Conservation (phyloP, 495 filamentous ascomycete species). For the Pseudomonodictys pantanalensis region DNA sequence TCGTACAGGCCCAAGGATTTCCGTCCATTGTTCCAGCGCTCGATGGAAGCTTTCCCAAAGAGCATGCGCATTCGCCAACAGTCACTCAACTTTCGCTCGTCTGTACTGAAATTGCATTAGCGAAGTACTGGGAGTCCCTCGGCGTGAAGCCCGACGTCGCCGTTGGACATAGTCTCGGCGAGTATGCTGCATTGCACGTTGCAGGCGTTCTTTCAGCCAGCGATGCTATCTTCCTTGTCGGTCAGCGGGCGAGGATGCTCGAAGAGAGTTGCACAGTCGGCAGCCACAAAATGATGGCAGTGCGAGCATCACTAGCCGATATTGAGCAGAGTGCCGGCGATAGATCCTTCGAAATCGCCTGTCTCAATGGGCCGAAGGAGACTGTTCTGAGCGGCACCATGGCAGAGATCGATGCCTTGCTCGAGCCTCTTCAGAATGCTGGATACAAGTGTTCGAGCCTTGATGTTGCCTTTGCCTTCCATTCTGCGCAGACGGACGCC, state of each 20-base stretch:
- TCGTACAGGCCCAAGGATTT: conserved; percentile 40
- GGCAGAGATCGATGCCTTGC: conserved; percentile 25
- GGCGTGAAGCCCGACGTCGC: conserved; percentile 38
- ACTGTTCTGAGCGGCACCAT: conserved; percentile 40
- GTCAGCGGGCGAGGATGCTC: conserved; percentile 25
- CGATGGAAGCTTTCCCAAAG: conserved; percentile 11
- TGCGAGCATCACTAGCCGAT: conserved; percentile 6
- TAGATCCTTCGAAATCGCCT: conserved; percentile 38
- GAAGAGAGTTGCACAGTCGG: conserved; percentile 8
- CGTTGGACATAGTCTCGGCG: conserved; percentile 39
- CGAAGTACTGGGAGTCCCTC: conserved; percentile 37
- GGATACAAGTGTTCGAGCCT: conserved; percentile 49
- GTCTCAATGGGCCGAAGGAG: conserved; percentile 39
- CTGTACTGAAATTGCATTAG: conserved; percentile 41
- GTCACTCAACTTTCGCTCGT: conserved; percentile 41
- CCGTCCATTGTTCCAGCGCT: conserved; percentile 37
- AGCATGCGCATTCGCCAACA: conserved; percentile 23
- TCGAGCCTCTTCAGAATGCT: conserved; percentile 9
- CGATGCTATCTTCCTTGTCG: conserved; percentile 30
- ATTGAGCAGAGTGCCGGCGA: not conserved
- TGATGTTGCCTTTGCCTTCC: conserved; percentile 75
- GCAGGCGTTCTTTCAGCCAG: conserved; percentile 28
- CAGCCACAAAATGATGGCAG: conserved; percentile 39
- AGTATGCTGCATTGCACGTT: conserved; percentile 34
- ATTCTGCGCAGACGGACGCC: conserved; percentile 75